phyloP scores from a whole-genome alignment of 225 moss, liverwort and hornwort species.

The Sphagnum contortum region DNA sequence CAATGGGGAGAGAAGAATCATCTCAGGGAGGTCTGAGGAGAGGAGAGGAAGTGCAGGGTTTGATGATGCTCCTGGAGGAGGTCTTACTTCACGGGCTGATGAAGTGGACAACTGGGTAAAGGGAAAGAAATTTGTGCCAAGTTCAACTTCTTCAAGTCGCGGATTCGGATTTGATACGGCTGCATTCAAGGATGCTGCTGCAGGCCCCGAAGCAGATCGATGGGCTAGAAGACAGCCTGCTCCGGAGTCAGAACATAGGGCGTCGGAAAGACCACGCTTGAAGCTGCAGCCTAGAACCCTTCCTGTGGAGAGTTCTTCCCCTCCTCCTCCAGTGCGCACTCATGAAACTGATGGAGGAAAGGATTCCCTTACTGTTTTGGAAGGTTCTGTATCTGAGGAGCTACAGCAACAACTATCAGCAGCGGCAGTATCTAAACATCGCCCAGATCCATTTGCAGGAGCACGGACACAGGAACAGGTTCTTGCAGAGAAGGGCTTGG shows the following conservation, averaged over 20 bases:
- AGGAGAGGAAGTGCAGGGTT: constrained; percentile 27
- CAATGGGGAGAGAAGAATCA: constrained; percentile 53
- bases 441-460: constrained; percentile 65
- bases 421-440: constrained; percentile 50
- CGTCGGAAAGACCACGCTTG: constrained; percentile 59
- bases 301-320: constrained; percentile 42
- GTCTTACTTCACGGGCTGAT: constrained; percentile 68
- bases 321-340: constrained; percentile 13
- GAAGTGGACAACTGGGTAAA: constrained; percentile 92
- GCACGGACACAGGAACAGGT: constrained; percentile 89
- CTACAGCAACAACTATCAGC: constrained; percentile 23
- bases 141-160: constrained; percentile 35
- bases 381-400: constrained; percentile 14
- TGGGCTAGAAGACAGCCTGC: constrained; percentile 60
- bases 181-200: constrained; percentile 35
- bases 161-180: constrained; percentile 56
- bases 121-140: constrained; percentile 76
- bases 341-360: constrained; percentile 48
- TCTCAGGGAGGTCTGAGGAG: constrained; percentile 16
- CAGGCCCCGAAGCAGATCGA: constrained; percentile 72
- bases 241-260: constrained; percentile 40
- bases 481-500: constrained; percentile 91
- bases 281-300: constrained; percentile 63
- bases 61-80: constrained; percentile 55
- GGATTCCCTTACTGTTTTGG: constrained; percentile 26